Conservation (phyloP, 148 eudicot species). For the Camellia granthamiana region DNA sequence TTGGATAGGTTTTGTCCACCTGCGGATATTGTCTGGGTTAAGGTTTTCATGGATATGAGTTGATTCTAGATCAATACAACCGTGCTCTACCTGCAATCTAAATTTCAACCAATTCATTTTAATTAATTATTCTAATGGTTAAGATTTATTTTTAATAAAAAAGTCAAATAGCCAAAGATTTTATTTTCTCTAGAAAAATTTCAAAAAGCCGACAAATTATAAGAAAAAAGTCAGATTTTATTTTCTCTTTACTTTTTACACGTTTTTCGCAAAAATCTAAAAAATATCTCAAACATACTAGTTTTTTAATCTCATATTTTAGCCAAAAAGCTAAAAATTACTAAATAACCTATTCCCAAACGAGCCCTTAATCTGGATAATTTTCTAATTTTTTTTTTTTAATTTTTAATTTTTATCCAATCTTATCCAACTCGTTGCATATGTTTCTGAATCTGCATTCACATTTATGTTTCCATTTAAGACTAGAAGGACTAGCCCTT, state of each 20-base stretch:
- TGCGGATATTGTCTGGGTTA: neutral
- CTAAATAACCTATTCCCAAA: too few relatives aligned
- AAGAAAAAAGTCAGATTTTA: too few relatives aligned
- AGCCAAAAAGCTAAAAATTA: too few relatives aligned
- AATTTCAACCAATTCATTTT: neutral
- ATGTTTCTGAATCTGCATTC: neutral
- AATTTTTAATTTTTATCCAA: neutral
- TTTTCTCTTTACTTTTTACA: too few relatives aligned
- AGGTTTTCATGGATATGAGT: neutral
- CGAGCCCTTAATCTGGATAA: too few relatives aligned
- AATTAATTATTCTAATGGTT: neutral
- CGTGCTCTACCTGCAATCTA: neutral
- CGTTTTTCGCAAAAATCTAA: too few relatives aligned
- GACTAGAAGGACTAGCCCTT: neutral
- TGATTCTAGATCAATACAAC: neutral
- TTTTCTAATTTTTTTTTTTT: too few relatives aligned
- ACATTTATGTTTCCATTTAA: neutral
- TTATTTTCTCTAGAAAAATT: neutral
- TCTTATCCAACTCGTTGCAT: neutral
- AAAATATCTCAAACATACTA: too few relatives aligned
- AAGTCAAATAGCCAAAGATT: neutral
- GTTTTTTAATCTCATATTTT: too few relatives aligned
- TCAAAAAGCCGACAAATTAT: too few relatives aligned
- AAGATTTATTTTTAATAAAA: neutral
- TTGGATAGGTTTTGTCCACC: neutral